Evolutionary conservation across 225 moss, liverwort and hornwort genomes (phyloP).

Genomic region (Ulota crispa): DNA sequence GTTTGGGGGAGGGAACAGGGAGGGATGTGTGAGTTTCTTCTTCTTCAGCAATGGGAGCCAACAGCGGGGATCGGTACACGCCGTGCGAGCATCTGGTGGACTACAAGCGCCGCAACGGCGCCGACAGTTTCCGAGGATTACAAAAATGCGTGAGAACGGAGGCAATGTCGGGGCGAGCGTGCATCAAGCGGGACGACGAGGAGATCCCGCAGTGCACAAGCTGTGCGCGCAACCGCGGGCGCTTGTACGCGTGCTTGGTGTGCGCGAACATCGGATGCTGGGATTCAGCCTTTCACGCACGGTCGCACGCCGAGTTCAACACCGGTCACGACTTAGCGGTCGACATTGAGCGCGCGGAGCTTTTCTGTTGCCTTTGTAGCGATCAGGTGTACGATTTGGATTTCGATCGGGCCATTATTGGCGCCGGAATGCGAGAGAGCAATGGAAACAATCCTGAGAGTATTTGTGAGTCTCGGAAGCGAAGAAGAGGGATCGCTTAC

Average conservation of each 20-base stretch:
- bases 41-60: constrained; percentile 46
- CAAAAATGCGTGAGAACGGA: constrained; percentile 77
- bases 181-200: constrained; percentile 72
- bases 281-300: constrained; percentile 60
- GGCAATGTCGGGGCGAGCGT: constrained; percentile 66
- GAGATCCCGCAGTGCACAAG: constrained; percentile 76
- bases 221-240: constrained; percentile 66
- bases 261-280: constrained; percentile 90
- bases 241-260: constrained; percentile 74
- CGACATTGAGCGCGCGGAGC: constrained; percentile 90
- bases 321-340: constrained; percentile 82
- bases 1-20: constrained; percentile 22
- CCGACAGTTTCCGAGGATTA: constrained; percentile 68
- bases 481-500: constrained; percentile 68
- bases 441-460: constrained; percentile 28
- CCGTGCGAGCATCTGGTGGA: constrained; percentile 76
- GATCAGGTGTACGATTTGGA: constrained; percentile 88
- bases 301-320: constrained; percentile 63
- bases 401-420: constrained; percentile 83
- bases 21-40: constrained; percentile 43
- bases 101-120: constrained; percentile 64
- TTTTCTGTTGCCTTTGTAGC: constrained; percentile 82
- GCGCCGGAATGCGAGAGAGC: constrained; percentile 37
- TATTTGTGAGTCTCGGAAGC: constrained; percentile 49
- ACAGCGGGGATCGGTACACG: constrained; percentile 49